These are phyloP conservation scores for Decorospora gaudefroyi DNA, from an alignment of 2,329 filamentous ascomycete genomes.

Conservation along the genomic window DNA sequence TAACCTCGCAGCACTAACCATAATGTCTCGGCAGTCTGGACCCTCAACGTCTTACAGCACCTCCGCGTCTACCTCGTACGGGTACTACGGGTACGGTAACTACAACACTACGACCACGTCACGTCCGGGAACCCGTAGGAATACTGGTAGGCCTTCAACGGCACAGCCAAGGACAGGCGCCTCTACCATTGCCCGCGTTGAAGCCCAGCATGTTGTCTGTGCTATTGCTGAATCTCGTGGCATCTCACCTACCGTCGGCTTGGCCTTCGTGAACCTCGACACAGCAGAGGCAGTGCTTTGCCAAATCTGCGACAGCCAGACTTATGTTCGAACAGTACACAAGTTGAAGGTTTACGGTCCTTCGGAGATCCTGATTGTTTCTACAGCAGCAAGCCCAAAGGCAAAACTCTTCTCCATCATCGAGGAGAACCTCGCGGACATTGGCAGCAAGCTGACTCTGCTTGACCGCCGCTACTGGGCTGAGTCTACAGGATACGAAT, in stretches of 20 bases:
- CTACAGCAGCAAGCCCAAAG: constrained; percentile 68
- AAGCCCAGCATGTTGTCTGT: constrained; percentile 77
- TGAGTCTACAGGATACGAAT: constrained; percentile 75
- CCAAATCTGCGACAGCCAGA: constrained; percentile 91
- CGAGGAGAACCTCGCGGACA: constrained; percentile 69
- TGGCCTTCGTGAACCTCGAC: constrained; percentile 85
- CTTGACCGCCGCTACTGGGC: constrained; percentile 84
- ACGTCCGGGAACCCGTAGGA: constrained; percentile 39
- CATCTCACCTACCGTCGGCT: constrained; percentile 78
- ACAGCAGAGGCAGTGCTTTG: constrained; percentile 84
- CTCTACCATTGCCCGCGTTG: constrained; percentile 61
- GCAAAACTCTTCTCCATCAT: constrained; percentile 77
- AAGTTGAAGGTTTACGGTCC: constrained; percentile 83
- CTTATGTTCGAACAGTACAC: constrained; percentile 84
- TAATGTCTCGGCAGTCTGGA: constrained; percentile 33
- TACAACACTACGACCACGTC: constrained; percentile 47
- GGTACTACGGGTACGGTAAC: constrained; percentile 42
- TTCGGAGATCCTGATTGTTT: constrained; percentile 76
- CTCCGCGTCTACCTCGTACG: constrained; percentile 41
- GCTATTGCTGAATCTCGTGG: constrained; percentile 87
- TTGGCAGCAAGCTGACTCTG: constrained; percentile 61
- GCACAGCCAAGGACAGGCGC: constrained; percentile 58
- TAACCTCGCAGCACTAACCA: constrained; percentile 30
- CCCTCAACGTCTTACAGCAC: constrained; percentile 41
- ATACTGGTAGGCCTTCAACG: constrained; percentile 50